Conservation (phyloP, 129 eudicot species). For the Helianthus tuberosus region DNA sequence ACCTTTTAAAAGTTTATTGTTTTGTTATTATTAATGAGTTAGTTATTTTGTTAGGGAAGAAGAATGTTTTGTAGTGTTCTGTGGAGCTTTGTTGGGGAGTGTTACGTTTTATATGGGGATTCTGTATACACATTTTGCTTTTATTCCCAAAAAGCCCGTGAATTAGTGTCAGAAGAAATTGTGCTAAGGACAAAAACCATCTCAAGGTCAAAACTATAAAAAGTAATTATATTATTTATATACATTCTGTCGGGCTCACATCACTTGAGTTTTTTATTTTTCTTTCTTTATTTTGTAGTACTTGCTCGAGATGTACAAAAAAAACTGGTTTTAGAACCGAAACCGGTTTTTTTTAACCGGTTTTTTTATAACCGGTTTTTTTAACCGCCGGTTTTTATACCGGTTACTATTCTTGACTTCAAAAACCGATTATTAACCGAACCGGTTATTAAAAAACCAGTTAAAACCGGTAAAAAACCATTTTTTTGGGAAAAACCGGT, state of each 20-base stretch:
- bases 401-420: too few species aligned
- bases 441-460: too few species aligned
- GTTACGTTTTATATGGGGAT: slow-evolving; percentile 22
- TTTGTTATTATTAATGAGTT: not conserved
- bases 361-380: too few species aligned
- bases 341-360: too few species aligned
- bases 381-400: too few species aligned
- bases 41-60: slow-evolving; percentile 17
- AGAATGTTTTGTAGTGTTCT: slow-evolving; percentile 36
- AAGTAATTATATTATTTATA: not conserved
- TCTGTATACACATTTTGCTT: slow-evolving; percentile 21
- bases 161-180: slow-evolving; percentile 33
- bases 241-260: not conserved
- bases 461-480: too few species aligned
- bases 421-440: too few species aligned
- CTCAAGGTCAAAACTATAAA: slow-evolving; percentile 33
- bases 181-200: slow-evolving; percentile 26
- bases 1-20: not conserved
- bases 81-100: slow-evolving; percentile 18
- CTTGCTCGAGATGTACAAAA: too few species aligned
- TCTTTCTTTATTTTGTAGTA: not conserved
- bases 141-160: slow-evolving; percentile 41
- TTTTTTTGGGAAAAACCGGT: too few species aligned
- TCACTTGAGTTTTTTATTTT: slow-evolving; percentile 1
- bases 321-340: too few species aligned